Base-by-base conservation (phyloP, 257 asterid genomes). In the Craterostigma plantagineum region DNA sequence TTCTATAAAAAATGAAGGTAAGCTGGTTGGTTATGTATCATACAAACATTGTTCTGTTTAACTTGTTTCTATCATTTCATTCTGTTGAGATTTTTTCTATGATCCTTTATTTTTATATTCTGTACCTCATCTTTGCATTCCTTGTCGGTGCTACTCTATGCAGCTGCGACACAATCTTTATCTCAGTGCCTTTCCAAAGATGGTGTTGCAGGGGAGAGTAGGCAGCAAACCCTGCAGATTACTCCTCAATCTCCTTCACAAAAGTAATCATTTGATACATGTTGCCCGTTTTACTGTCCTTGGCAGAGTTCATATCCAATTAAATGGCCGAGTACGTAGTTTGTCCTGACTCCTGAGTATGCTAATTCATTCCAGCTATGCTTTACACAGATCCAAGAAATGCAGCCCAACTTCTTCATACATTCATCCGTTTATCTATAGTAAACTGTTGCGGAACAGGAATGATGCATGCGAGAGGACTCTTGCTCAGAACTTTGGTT, bases 361-460 rank as follows among this genome's bases (percentile, higher is more conserved):
- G 51, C 38, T 41, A 41, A 41, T 41, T 41, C 8, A 41, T 11
- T 41, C 4, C 11, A 41, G 2, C 16, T 36, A 1, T 10, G 3
- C 3, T 36, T 9, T 11, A 41, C 12, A 16, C 33, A 90, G 98
- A 55, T 60, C 66, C 48, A 61, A 58, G 55, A 79, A 71, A 49
- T 47, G 14, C 35, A 47, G 35, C 45, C 60, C 34, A 49, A 55
- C 60, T 59, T 65, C 60, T 61, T 65, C 83, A 43, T 73, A 60
- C 55, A 52, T 76, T 33, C 94, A 72, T 48, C 95, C 95, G 27
- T 63, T 68, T 57, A 58, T 69, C 59, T 66, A 59, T 62, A 58
- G 71, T 54, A 70, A 63, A 45, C 52, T 76, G 66, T 54, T 55
- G 63, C 77, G 64, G 57, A 49, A 62, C 63, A 68, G 66, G 48